Evolutionary conservation across 352 stramenopile genomes (phyloP).

Genomic region (Phytophthora fragariaefolia): DNA sequence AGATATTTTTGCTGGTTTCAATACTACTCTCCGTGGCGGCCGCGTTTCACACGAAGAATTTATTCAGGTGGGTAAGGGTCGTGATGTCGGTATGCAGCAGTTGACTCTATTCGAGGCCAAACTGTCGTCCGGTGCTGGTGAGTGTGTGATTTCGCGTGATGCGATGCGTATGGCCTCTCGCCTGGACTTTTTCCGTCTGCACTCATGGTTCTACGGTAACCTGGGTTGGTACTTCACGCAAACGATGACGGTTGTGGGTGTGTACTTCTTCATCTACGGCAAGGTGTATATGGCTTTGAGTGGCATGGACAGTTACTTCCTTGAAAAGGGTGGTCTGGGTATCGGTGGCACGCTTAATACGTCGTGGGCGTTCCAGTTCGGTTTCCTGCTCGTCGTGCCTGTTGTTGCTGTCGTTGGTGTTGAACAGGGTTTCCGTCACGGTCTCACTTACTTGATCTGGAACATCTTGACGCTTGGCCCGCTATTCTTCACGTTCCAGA

Average conservation of each 20-base stretch:
- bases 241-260: slow-evolving; percentile 96
- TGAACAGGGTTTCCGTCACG: slow-evolving; percentile 96
- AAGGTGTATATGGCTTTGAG: slow-evolving; percentile 97
- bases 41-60: slow-evolving; percentile 86
- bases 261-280: slow-evolving; percentile 99
- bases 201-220: slow-evolving; percentile 99
- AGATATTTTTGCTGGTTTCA: slow-evolving; percentile 92
- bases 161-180: slow-evolving; percentile 95
- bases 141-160: slow-evolving; percentile 98
- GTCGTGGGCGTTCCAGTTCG: slow-evolving; percentile 96
- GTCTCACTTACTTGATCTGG: slow-evolving; percentile 93
- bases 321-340: slow-evolving; percentile 93
- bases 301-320: slow-evolving; percentile 91
- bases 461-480: slow-evolving; percentile 97
- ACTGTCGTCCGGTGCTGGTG: slow-evolving; percentile 95
- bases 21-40: slow-evolving; percentile 79
- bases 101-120: slow-evolving; percentile 99
- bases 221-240: slow-evolving; percentile 99
- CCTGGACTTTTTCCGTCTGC: slow-evolving; percentile 97
- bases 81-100: slow-evolving; percentile 99
- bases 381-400: slow-evolving; percentile 97
- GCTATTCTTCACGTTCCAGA: slow-evolving; percentile 99
- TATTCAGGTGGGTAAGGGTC: slow-evolving; percentile 95
- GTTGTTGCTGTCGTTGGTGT: slow-evolving; percentile 98
- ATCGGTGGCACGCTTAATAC: slow-evolving; percentile 96